Evolutionary conservation across 1,284 basidiomycete genomes (phyloP), one percentile per base, ranked within the genome.

Genomic region (Rhodotorula sp.): DNA sequence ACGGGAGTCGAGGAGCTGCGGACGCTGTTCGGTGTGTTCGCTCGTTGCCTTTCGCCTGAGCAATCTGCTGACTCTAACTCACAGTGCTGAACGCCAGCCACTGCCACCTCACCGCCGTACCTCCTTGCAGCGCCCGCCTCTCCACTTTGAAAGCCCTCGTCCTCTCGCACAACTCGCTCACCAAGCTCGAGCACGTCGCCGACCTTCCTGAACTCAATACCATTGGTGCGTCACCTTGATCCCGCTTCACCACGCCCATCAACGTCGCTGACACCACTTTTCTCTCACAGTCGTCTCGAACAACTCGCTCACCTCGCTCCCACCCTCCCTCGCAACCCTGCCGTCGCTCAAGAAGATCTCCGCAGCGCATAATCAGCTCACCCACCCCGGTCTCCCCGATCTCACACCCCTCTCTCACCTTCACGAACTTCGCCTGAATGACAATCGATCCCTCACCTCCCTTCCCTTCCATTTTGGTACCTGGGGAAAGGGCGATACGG

Each of bases 61-160:
- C 10, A 18, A 26, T 34, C 40, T 51, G 13, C 9, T 20, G 16
- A 7, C 31, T 37, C 34, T 20, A 64, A 10, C 34, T 56, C 20
- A n/a, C 68, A 75, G 73, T 75, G 10, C 60, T 75, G 22, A 75
- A 71, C 40, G 69, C 65, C 18, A 71, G 67, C 48, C 65, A 68
- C 54, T 75, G 73, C 51, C 47, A 51, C 1, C 50, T 75, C n/a
- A 67, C 62, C 37, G 58, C 58, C 16, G 67, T 73, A 2, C 73
- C 73, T 1, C 34, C 60, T 34, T 65, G 61, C 40, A 58, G 73
- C 50, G 63, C 54, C 16, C 58, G 51, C 11, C 69, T 75, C 30
- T 31, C 50, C n/a, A 69, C 71, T 7, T 67, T 75, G 64, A 75
- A 75, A 31, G 73, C 73, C 0, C 67, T 75, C 62, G 73, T 75